These are phyloP conservation scores for Mycena maculata DNA, from an alignment of 768 basidiomycete species.

Conservation along the genomic window DNA sequence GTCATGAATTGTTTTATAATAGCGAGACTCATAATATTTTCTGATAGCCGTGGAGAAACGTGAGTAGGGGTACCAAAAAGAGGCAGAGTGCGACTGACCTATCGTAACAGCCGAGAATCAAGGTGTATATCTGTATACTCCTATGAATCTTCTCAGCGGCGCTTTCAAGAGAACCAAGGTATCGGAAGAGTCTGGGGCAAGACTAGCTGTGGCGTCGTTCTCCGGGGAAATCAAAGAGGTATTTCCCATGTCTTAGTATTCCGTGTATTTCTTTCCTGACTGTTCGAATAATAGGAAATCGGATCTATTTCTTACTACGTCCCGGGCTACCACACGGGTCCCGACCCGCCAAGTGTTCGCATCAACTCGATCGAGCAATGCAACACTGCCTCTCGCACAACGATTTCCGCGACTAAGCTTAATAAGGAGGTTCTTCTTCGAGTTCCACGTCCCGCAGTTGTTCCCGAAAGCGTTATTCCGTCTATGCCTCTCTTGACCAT, in stretches of 20 bases:
- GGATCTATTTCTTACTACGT: slow-evolving; percentile 44
- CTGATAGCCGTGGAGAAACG: slow-evolving; percentile 3
- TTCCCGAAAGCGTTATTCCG: slow-evolving; percentile 14
- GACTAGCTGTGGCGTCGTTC: slow-evolving; percentile 32
- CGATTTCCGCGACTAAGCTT: slow-evolving; percentile 31
- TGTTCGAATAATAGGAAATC: slow-evolving; percentile 35
- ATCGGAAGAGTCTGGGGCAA: slow-evolving; percentile 31
- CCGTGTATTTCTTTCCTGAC: background rate
- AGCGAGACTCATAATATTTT: background rate
- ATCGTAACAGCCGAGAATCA: slow-evolving; percentile 10
- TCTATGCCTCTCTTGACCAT: slow-evolving; percentile 31
- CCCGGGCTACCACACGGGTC: slow-evolving; percentile 41
- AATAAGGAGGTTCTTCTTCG: slow-evolving; percentile 39
- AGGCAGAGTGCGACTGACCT: background rate
- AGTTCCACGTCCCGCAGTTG: slow-evolving; percentile 31
- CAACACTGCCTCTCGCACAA: slow-evolving; percentile 8
- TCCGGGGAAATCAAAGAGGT: background rate
- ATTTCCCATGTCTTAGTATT: background rate
- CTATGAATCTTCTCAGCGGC: background rate
- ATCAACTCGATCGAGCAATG: slow-evolving; percentile 15
- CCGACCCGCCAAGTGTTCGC: slow-evolving; percentile 34
- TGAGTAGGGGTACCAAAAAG: background rate
- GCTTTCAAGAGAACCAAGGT: slow-evolving; percentile 10
- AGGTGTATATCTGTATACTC: slow-evolving; percentile 14
- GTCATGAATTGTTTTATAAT: background rate